phyloP scores from a whole-genome alignment of 371 early-diverging fungal species.

The Smittium culicis region DNA sequence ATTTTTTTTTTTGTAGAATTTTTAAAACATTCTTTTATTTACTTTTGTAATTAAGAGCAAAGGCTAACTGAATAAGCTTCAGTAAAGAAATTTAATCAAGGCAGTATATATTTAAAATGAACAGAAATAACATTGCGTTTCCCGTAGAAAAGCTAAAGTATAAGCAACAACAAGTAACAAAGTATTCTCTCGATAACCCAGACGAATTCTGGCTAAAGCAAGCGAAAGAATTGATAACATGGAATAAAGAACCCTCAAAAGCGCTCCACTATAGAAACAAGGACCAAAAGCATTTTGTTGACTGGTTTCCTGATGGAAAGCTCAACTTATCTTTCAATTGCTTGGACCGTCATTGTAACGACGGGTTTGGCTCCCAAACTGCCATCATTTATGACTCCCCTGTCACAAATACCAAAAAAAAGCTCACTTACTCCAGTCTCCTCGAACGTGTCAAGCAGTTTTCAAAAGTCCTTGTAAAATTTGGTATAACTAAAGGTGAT shows the following conservation, averaged over 20 bases:
- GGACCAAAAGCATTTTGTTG: constrained; percentile 16
- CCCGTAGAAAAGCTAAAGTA: constrained; percentile 9
- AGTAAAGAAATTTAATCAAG: too few species aligned
- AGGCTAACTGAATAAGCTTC: too few species aligned
- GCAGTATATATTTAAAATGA: too few species aligned
- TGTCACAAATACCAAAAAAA: constrained; percentile 37
- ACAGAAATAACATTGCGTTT: too few species aligned
- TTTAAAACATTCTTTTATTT: too few species aligned
- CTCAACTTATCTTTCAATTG: constrained; percentile 89
- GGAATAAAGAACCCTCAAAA: constrained; percentile 18
- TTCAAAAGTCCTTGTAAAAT: constrained; percentile 53
- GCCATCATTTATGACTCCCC: constrained; percentile 79
- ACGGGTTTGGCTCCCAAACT: constrained; percentile 35
- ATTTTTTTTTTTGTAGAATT: too few species aligned
- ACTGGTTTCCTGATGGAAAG: constrained; percentile 46
- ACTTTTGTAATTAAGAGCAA: too few species aligned
- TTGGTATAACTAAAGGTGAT: constrained; percentile 65
- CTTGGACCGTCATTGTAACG: constrained; percentile 69
- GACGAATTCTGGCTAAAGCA: constrained; percentile 28
- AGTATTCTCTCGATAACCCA: constrained; percentile 23
- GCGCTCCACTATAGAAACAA: constrained; percentile 13
- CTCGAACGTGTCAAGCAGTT: constrained; percentile 56
- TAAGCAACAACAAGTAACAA: constrained; percentile 20
- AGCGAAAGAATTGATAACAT: constrained; percentile 23
- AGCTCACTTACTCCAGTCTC: constrained; percentile 60